Evolutionary conservation across 2,329 filamentous ascomycete species (phyloP).

Genomic region (Magnaporthales sp.): DNA sequence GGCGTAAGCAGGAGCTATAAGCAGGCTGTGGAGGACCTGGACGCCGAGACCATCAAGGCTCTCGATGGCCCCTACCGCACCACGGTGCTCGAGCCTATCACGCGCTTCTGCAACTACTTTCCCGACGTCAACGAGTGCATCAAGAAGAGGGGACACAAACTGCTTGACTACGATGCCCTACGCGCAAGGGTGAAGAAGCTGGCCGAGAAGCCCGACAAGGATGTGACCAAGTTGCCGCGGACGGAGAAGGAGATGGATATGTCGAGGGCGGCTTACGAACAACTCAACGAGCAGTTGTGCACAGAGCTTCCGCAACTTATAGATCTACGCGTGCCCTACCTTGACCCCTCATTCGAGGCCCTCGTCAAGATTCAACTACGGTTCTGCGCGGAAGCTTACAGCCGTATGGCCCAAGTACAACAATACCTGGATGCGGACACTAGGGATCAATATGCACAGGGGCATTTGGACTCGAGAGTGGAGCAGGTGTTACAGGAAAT

Average conservation of each 20-base stretch:
- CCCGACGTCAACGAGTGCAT: slow-evolving; percentile 98
- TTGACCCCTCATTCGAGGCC: slow-evolving; percentile 94
- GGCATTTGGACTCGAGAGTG: slow-evolving; percentile 82
- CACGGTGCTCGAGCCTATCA: slow-evolving; percentile 92
- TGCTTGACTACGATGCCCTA: slow-evolving; percentile 95
- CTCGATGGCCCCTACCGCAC: slow-evolving; percentile 91
- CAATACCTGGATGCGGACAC: slow-evolving; percentile 96
- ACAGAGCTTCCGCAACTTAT: slow-evolving; percentile 91
- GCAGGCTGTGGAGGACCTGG: slow-evolving; percentile 93
- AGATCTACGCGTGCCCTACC: slow-evolving; percentile 90
- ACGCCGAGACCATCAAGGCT: slow-evolving; percentile 97
- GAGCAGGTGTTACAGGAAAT: slow-evolving; percentile 97
- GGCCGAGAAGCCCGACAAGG: slow-evolving; percentile 94
- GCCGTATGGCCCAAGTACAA: slow-evolving; percentile 96
- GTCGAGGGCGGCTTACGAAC: slow-evolving; percentile 87
- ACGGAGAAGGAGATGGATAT: slow-evolving; percentile 96
- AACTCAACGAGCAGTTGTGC: slow-evolving; percentile 92
- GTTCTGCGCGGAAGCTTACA: slow-evolving; percentile 97
- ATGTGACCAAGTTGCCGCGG: slow-evolving; percentile 89
- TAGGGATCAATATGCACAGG: slow-evolving; percentile 89
- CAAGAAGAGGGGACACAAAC: slow-evolving; percentile 97
- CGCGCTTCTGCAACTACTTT: slow-evolving; percentile 95
- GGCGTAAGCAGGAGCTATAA: slow-evolving; percentile 97
- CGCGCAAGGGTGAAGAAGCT: slow-evolving; percentile 95
- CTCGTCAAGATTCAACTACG: slow-evolving; percentile 97